Percentiles rank a stretch among this genome's conserved stretches.
phyloP scores from a whole-genome alignment of 148 eudicot species.

The Polygonum maritimum region DNA sequence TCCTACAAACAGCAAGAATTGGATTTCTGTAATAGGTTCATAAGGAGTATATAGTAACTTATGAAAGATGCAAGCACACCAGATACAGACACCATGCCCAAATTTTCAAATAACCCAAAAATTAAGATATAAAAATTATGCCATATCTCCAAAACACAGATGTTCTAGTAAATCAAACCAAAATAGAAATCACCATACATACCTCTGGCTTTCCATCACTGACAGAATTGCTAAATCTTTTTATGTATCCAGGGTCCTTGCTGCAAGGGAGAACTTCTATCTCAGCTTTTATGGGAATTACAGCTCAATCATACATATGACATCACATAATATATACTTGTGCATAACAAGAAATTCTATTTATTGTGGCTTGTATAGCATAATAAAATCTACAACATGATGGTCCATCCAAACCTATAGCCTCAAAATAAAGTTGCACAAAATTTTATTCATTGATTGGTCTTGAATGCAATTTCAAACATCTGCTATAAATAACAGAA shows the following conservation, averaged over 20 bases:
- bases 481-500: background rate
- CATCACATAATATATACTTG: background rate
- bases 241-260: slow-evolving; percentile 86
- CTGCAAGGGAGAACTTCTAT: slow-evolving; percentile 34
- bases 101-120: background rate
- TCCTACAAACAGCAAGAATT: slow-evolving; percentile 39
- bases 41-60: background rate
- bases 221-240: slow-evolving; percentile 26
- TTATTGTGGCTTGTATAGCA: background rate
- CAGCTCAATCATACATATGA: slow-evolving; percentile 2
- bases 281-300: background rate
- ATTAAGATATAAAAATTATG: background rate
- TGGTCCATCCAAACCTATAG: background rate
- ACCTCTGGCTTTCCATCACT: slow-evolving; percentile 48
- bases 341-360: background rate
- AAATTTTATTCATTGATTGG: background rate
- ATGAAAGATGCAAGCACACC: background rate
- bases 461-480: background rate
- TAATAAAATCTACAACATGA: background rate
- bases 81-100: background rate
- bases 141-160: background rate
- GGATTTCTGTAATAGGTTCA: background rate
- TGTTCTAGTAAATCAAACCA: background rate
- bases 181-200: slow-evolving; percentile 5
- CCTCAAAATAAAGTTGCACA: background rate